These are phyloP conservation scores for Phytopythium litorale DNA, from an alignment of 352 stramenopile species.

Conservation along the genomic window DNA sequence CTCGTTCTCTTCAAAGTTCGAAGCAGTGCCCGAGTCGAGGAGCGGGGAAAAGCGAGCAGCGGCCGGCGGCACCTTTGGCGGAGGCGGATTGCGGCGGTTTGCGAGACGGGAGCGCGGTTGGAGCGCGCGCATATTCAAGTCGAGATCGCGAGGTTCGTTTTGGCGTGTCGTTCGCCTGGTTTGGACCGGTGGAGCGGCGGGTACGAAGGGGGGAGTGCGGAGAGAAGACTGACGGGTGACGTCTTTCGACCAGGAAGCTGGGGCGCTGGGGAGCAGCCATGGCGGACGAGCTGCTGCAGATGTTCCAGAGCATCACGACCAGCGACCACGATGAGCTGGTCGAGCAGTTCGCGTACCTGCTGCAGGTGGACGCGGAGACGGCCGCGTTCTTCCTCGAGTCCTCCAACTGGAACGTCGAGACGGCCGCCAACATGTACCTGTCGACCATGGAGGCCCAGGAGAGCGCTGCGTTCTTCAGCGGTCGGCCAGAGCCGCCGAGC, in stretches of 20 bases:
- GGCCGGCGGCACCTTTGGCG: neutral
- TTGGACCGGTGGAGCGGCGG: neutral
- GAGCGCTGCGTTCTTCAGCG: conserved; percentile 1
- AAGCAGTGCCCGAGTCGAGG: neutral
- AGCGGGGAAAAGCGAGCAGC: neutral
- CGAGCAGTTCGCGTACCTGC: conserved; percentile 75
- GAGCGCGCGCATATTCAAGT: neutral
- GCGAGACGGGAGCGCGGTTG: neutral
- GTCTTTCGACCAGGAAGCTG: neutral
- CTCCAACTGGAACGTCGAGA: conserved; percentile 88
- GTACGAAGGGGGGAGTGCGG: neutral
- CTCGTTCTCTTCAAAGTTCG: conserved; percentile 4
- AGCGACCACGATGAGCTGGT: conserved; percentile 81
- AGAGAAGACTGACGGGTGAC: neutral
- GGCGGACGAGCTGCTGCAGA: conserved; percentile 80
- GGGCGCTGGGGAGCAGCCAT: conserved; percentile 21
- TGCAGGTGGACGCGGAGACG: conserved; percentile 65
- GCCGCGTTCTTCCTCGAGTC: conserved; percentile 85
- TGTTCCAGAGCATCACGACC: conserved; percentile 88
- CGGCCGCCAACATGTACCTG: conserved; percentile 80
- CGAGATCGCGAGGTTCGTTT: neutral
- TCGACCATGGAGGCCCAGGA: conserved; percentile 50
- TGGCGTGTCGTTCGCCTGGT: neutral
- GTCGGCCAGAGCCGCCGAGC: conserved; percentile 5
- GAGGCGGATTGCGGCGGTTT: neutral